Evolutionary conservation across 352 stramenopile genomes (phyloP).

Genomic region (Phytophthora macrochlamydospora): DNA sequence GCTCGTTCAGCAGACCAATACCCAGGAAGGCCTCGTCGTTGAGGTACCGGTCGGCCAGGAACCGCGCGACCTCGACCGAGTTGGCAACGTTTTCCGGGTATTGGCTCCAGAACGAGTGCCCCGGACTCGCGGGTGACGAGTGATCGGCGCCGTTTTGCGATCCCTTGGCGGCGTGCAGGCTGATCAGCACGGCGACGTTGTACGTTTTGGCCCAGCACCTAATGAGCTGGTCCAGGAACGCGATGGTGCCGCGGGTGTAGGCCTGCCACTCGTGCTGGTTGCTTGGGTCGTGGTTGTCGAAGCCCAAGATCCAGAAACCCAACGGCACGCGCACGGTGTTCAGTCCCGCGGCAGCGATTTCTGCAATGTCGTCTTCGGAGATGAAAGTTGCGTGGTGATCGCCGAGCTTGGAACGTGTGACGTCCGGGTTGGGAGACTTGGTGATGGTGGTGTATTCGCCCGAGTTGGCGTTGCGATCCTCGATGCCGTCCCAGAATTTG

Average conservation of each 20-base stretch:
- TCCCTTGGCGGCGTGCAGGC: slow-evolving; percentile 55
- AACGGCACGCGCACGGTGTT: slow-evolving; percentile 68
- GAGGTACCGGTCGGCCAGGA: slow-evolving; percentile 68
- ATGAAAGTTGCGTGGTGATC: slow-evolving; percentile 70
- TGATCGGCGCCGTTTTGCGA: slow-evolving; percentile 61
- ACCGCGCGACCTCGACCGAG: slow-evolving; percentile 53
- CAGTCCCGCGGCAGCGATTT: slow-evolving; percentile 51
- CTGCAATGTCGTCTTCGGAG: slow-evolving; percentile 59
- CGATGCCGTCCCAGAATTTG: slow-evolving; percentile 63
- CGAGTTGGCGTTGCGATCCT: slow-evolving; percentile 30
- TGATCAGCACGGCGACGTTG: slow-evolving; percentile 63
- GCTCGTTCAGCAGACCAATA: slow-evolving; percentile 77
- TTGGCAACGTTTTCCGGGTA: slow-evolving; percentile 69
- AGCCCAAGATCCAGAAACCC: slow-evolving; percentile 61
- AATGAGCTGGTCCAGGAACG: slow-evolving; percentile 56
- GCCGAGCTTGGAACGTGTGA: slow-evolving; percentile 45
- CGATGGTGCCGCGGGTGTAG: slow-evolving; percentile 44
- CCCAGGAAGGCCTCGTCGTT: slow-evolving; percentile 72
- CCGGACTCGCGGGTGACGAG: slow-evolving; percentile 39
- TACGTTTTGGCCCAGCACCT: slow-evolving; percentile 46
- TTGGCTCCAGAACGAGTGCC: slow-evolving; percentile 56
- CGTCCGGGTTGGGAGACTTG: slow-evolving; percentile 36
- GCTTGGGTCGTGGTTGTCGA: slow-evolving; percentile 38
- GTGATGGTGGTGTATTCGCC: slow-evolving; percentile 79
- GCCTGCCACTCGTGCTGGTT: slow-evolving; percentile 42